Evolutionary conservation across 2,329 filamentous ascomycete genomes (phyloP).

Genomic region (Meredithiella fracta): DNA sequence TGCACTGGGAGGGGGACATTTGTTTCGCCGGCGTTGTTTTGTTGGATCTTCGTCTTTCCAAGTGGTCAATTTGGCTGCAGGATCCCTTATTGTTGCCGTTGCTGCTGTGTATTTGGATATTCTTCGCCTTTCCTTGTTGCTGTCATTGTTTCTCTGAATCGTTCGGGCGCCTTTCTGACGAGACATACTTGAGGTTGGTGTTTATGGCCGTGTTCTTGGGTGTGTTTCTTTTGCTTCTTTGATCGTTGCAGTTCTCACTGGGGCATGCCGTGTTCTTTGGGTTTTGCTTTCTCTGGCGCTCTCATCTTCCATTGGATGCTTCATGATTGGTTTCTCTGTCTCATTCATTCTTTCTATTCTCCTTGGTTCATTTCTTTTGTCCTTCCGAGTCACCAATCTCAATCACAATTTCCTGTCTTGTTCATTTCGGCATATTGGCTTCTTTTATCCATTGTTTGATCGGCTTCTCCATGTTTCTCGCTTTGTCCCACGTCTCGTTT

Average conservation of each 20-base stretch:
- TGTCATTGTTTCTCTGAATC: too few relatives aligned
- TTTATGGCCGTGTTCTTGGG: slow-evolving; percentile 9
- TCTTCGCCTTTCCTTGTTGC: too few relatives aligned
- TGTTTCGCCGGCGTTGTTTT: slow-evolving; percentile 14
- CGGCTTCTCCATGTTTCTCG: background rate
- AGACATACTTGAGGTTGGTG: slow-evolving; percentile 9
- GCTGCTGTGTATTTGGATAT: slow-evolving; percentile 8
- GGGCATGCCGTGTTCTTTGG: slow-evolving; percentile 1
- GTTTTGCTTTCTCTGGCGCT: background rate
- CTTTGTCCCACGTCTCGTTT: background rate
- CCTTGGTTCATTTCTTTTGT: background rate
- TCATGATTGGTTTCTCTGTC: background rate
- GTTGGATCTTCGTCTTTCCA: background rate
- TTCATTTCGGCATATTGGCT: background rate
- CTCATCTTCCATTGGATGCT: background rate
- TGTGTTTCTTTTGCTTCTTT: slow-evolving; percentile 9
- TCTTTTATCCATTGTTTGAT: background rate
- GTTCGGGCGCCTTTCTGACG: background rate
- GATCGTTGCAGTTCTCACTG: slow-evolving; percentile 8
- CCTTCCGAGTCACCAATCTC: background rate
- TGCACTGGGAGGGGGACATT: slow-evolving; percentile 8
- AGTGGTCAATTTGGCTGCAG: background rate
- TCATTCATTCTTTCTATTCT: background rate
- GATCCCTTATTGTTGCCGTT: too few relatives aligned
- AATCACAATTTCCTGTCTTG: background rate